phyloP scores from a whole-genome alignment of 2,329 filamentous ascomycete species.

The Monilinia fructicola region DNA sequence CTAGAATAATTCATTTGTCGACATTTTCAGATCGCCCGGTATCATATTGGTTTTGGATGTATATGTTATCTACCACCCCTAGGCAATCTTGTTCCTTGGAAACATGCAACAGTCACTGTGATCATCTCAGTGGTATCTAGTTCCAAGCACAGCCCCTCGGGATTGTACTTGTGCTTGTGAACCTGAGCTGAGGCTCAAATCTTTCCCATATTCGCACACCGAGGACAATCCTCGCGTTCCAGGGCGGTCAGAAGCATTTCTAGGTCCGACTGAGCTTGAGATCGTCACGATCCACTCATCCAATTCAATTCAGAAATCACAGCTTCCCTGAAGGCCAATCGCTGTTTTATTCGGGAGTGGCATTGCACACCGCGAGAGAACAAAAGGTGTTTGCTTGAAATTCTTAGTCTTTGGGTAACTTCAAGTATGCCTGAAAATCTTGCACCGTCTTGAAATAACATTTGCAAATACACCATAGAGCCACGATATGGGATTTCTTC shows the following conservation, averaged over 20 bases:
- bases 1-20: slow-evolving; percentile 3
- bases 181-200: background rate
- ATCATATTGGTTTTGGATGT: background rate
- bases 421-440: background rate
- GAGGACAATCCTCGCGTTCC: slow-evolving; percentile 2
- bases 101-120: slow-evolving; percentile 6
- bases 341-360: slow-evolving; percentile 5
- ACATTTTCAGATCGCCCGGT: slow-evolving; percentile 8
- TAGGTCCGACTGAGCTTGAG: background rate
- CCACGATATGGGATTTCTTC: background rate
- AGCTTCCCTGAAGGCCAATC: slow-evolving; percentile 7
- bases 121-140: slow-evolving; percentile 1
- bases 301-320: background rate
- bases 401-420: background rate
- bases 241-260: background rate
- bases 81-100: background rate
- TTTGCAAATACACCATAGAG: background rate
- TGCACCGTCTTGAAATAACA: background rate
- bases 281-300: background rate
- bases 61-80: background rate
- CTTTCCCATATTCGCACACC: slow-evolving; percentile 19
- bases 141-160: background rate
- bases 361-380: slow-evolving; percentile 6
- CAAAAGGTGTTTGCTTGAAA: slow-evolving; percentile 14
- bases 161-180: slow-evolving; percentile 1